Evolutionary conservation across 2,329 filamentous ascomycete genomes (phyloP), one percentile per base, ranked within the genome.

Genomic region (Xylariomycetidae sp.): DNA sequence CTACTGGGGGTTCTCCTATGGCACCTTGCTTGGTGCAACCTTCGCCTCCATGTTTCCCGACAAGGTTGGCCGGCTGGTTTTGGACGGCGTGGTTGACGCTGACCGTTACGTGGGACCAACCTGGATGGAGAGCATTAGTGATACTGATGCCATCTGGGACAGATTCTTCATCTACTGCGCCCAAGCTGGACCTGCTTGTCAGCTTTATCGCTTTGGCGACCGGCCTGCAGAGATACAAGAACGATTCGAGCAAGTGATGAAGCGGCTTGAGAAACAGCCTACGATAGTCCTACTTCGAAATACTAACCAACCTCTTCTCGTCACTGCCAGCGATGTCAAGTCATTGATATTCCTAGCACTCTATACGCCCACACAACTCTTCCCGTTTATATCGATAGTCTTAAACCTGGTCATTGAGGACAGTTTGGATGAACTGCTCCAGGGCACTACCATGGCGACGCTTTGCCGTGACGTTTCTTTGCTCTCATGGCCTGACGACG

Each of bases 91-190:
- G 5, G 49, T 59, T 7, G 49, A 59, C n/a, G 53, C 53, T n/a
- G 53, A 58, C 29, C 61, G 67, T 31, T 69, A 70, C 38, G 63
- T 64, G 31, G 50, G 47, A 15, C 61, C 60, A 3, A 52, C 53
- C 17, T 66, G 59, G 60, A 53, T 44, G 5, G 57, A 57, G 10
- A 61, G 59, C 23, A 45, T 68, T 7, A 43, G 53, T 25, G 65
- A 74, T 38, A 58, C 65, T 20, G 70, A 76, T 35, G 53, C 63
- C 31, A 58, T 65, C 12, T 59, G 68, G 36, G 54, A 55, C 3
- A 55, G 46, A 23, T 72, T 76, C 46, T 71, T 65, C 40, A 48
- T 56, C 28, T 61, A 59, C 25, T 77, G 73, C 46, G 63, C 59
- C 34, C 56, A 61, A 14, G 68, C 63, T 9, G 61, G 61, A 2